Conservation (phyloP, 441 rosid species). For the Populus hybrid region DNA sequence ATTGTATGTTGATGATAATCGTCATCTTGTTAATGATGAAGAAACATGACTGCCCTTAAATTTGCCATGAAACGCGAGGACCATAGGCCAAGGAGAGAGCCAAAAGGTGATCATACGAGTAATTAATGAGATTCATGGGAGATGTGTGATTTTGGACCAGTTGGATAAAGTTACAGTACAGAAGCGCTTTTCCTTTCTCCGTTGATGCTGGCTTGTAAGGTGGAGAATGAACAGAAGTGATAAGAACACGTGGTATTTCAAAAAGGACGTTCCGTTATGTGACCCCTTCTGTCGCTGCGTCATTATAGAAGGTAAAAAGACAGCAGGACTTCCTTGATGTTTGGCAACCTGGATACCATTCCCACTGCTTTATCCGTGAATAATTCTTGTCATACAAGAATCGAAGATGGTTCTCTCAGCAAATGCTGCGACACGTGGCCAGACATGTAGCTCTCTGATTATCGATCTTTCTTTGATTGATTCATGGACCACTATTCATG, state of each 20-base stretch:
- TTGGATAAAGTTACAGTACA: not conserved
- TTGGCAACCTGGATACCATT: not conserved
- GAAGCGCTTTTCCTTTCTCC: not conserved
- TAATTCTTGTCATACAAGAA: not conserved
- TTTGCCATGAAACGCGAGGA: not conserved
- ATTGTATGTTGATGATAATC: not conserved
- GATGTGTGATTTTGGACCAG: not conserved
- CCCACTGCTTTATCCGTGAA: not conserved
- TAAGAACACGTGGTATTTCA: conserved; percentile 5
- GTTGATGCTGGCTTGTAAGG: conserved; percentile 21
- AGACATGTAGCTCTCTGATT: no score
- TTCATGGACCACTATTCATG: no score
- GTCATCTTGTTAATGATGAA: not conserved
- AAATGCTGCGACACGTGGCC: not conserved
- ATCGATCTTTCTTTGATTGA: no score
- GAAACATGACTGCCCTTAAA: not conserved
- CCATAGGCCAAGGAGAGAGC: not conserved
- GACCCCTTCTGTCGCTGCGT: not conserved
- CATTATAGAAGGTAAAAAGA: not conserved
- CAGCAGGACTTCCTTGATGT: not conserved
- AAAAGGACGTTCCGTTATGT: no score
- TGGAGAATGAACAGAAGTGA: conserved; percentile 14
- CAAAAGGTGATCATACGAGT: not conserved
- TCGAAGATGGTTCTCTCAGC: not conserved
- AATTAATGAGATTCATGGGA: conserved; percentile 11